These are phyloP conservation scores for Sanghuangporus baumii DNA, from an alignment of 1,284 basidiomycete species.

Conservation along the genomic window DNA sequence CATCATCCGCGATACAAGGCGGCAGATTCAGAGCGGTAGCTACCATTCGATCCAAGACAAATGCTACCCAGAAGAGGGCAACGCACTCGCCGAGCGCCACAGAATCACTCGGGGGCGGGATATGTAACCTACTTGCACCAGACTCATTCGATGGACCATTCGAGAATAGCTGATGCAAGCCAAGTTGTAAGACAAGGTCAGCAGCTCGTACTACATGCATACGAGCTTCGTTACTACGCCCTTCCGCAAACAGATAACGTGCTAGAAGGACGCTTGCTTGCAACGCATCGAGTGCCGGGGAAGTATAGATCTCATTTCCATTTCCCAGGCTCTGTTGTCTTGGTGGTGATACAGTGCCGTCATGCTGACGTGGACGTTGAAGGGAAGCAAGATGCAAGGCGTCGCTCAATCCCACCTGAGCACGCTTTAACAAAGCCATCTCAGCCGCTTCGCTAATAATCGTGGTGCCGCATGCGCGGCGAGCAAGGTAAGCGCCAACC, in stretches of 20 bases:
- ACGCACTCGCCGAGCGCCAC: conserved; percentile 39
- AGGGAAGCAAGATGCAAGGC: not conserved
- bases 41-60: conserved; percentile 38
- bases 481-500: not conserved
- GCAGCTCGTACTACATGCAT: conserved; percentile 67
- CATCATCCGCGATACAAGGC: conserved; percentile 34
- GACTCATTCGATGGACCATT: conserved; percentile 15
- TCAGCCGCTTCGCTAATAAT: not conserved
- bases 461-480: not conserved
- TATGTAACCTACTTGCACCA: conserved; percentile 16
- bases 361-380: not conserved
- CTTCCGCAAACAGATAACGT: conserved; percentile 67
- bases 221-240: conserved; percentile 64
- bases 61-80: conserved; percentile 39
- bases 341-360: not conserved
- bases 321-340: conserved; percentile 37
- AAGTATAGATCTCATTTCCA: not conserved
- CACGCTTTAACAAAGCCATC: not conserved
- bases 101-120: conserved; percentile 52
- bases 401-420: not conserved
- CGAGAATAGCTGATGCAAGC: conserved; percentile 49
- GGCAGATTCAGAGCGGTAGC: conserved; percentile 35
- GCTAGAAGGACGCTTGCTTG: conserved; percentile 70
- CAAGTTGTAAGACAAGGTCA: conserved; percentile 59
- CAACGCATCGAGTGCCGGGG: conserved; percentile 53